Evolutionary conservation across 1,284 basidiomycete genomes (phyloP), one percentile per base, ranked within the genome.

Genomic region (Porodaedalea pini): DNA sequence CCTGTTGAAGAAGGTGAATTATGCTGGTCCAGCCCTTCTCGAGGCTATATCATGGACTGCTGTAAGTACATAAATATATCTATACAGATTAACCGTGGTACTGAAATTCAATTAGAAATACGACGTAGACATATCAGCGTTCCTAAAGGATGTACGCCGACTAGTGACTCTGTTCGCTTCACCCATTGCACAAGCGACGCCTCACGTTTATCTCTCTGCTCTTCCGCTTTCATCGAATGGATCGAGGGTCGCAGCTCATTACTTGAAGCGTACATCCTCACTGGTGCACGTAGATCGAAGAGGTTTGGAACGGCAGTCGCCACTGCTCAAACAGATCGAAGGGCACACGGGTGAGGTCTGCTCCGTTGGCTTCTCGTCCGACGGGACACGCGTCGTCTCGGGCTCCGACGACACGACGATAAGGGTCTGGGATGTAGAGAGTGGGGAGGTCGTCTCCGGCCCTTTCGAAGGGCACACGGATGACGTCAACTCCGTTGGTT

Each of bases 1-100:
- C n/a, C n/a, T 69, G 6, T 43, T 57, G n/a, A 52, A 61, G 19
- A 52, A 32, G 19, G 34, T 61, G 7, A 15, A 45, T 6, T 13
- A 29, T 7, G 62, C 54, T 1, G 21, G 45, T 31, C 15, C 31
- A 2, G 39, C 44, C 0, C 31, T 58, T 13, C 15, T 23, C 8
- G 10, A 25, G 50, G 17, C 17, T n/a, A 15, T 39, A 21, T 5
- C 32, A 31, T 56, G 37, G 47, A 54, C 17, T 39, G 7, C 3
- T 21, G 32, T 49, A 39, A 45, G 29, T 34, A 45, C 25, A 52
- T 54, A n/a, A n/a, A n/a, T n/a, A n/a, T 60, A 36, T n/a, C n/a
- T n/a, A 13, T 17, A 32, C 54, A 49, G 53, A 13, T 19, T 60
- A 17, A 10, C 39, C 31, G 43, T 21, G n/a, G n/a, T n/a, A n/a